Base-by-base conservation (phyloP, 2,329 filamentous ascomycete genomes). In the Coniella lustricola region DNA sequence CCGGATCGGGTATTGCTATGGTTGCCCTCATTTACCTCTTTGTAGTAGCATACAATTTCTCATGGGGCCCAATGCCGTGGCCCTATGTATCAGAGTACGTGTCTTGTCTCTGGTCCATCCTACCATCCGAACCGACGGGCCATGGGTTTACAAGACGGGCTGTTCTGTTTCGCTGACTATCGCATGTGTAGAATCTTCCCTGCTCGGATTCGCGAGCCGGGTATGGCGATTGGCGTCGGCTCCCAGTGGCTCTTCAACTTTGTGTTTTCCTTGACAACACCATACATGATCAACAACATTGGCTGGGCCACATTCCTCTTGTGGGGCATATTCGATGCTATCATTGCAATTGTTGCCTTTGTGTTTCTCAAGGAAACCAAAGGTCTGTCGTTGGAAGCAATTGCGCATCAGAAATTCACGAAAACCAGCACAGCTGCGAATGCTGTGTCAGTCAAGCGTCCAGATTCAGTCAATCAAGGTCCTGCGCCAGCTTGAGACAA, bases 341-440 rank as follows among this genome's bases (percentile, higher is more conserved):
- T 68, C 32, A 73, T 73, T 39, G 61, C 60, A 2, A 29, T 58
- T 7, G 49, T 74, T 54, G 68, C 76, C 21, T 77, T 65, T 58
- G 74, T 75, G 55, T 72, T 79, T 60, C 68, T 86, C 49, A 81
- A 82, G 50, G 83, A 85, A 66, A 87, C 83, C 42, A 85, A 85
- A 65, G 82, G 82, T 38, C 69, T 85, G 5, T 79, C 77, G 0
- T 72, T 86, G 31, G 84, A 87, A 63, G 75, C 82, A 56, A 69
- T 70, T 52, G 64, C 60, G 2, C 56, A 62, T 16, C 58, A 59
- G 38, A 49, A 57, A 9, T 64, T 62, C 38, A 56, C 54, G 20
- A 54, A 53, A 4, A 45, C 53, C 13, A n/a, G 7, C 37, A 54
- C 55, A 10, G 43, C 51, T 3, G 32, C 44, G 0, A 47, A 54